Evolutionary conservation across 192 early-diverging fungal genomes (phyloP).

Genomic region (Jimgerdemannia lactiflua): DNA sequence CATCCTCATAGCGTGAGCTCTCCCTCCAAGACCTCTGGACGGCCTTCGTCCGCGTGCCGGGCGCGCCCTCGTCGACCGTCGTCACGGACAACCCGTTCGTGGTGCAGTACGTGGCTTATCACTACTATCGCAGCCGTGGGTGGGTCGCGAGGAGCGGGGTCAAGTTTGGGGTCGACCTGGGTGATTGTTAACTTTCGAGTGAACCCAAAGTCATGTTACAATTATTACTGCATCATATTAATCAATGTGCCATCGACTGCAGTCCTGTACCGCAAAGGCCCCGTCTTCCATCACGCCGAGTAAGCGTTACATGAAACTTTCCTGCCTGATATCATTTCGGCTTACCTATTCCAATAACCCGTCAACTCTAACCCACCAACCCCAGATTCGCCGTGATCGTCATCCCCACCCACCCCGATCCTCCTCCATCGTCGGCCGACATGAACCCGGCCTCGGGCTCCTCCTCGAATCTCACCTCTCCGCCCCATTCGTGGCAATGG

Average conservation of each 20-base stretch:
- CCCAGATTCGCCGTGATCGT: slow-evolving; percentile 16
- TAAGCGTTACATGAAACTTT: slow-evolving; percentile 16
- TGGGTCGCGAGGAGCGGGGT: slow-evolving; percentile 84
- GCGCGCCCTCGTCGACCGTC: background rate
- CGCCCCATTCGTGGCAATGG: slow-evolving; percentile 42
- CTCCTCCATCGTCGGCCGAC: background rate
- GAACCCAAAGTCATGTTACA: background rate
- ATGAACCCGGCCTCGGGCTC: too few species aligned
- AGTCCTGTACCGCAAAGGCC: slow-evolving; percentile 58
- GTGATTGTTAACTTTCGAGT: slow-evolving; percentile 23
- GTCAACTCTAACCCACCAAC: too few species aligned
- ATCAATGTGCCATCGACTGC: background rate
- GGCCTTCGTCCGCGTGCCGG: background rate
- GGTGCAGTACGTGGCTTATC: slow-evolving; percentile 74
- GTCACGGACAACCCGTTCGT: slow-evolving; percentile 45
- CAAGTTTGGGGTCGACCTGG: slow-evolving; percentile 84
- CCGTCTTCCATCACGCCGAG: slow-evolving; percentile 56
- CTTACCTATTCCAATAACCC: slow-evolving; percentile 1
- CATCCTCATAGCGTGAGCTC: background rate
- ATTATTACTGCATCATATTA: background rate
- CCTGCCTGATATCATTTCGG: too few species aligned
- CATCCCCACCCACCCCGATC: slow-evolving; percentile 1
- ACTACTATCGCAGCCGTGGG: slow-evolving; percentile 74
- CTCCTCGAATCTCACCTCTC: background rate
- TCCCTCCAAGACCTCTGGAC: slow-evolving; percentile 35